Percentiles rank a stretch among this genome's conserved stretches.
Conservation (phyloP, 306 rosid species). For the Comarum palustre region DNA sequence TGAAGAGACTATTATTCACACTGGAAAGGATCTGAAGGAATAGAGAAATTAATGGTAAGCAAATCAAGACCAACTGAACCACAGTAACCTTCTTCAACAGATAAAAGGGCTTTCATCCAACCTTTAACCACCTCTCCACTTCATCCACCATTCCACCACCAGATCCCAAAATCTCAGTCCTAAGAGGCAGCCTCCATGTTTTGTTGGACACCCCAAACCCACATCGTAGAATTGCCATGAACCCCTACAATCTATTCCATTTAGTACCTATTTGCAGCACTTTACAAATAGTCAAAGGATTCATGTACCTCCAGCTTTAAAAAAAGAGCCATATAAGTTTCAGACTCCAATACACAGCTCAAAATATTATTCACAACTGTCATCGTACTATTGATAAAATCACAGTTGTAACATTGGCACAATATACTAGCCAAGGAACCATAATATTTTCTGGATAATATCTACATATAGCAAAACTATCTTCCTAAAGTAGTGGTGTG, state of each 20-base stretch:
- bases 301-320: not conserved
- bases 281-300: not conserved
- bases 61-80: not conserved
- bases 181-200: not conserved
- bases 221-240: not conserved
- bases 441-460: no score
- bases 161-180: not conserved
- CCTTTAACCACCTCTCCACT: not conserved
- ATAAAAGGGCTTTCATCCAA: not conserved
- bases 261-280: not conserved
- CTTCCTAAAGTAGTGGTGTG: not conserved
- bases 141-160: not conserved
- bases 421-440: not conserved
- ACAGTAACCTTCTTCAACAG: not conserved
- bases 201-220: not conserved
- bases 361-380: not conserved
- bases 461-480: not conserved
- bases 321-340: not conserved
- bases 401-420: not conserved
- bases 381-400: not conserved
- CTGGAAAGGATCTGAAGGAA: not conserved
- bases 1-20: not conserved
- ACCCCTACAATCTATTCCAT: not conserved
- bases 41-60: not conserved
- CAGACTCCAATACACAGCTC: not conserved